Evolutionary conservation across 2,329 filamentous ascomycete genomes (phyloP).

Genomic region (Rosellinia necatrix): DNA sequence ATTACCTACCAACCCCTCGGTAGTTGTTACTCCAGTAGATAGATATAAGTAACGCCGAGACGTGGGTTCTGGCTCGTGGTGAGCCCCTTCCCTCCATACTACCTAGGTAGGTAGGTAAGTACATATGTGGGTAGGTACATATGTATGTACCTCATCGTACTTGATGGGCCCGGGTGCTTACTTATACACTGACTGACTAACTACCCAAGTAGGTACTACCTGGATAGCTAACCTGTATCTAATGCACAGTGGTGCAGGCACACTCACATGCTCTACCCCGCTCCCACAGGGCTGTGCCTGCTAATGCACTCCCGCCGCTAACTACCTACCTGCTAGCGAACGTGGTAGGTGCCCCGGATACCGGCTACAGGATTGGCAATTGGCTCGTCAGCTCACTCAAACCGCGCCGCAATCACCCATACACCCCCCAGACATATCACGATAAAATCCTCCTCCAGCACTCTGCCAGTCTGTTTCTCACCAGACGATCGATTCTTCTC

Average conservation of each 20-base stretch:
- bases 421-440: no score
- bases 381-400: conserved; percentile 2
- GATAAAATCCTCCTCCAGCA: not conserved
- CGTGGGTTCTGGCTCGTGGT: not conserved
- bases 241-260: no score
- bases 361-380: not conserved
- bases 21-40: not conserved
- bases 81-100: no score
- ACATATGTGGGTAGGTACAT: no score
- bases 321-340: no score
- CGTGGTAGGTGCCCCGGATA: not conserved
- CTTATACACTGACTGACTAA: no score
- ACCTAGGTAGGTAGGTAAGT: no score
- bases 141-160: no score
- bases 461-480: not conserved
- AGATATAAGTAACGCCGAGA: not conserved
- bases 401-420: conserved; percentile 18
- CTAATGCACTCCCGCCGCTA: not conserved
- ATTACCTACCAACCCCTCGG: no score
- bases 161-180: no score
- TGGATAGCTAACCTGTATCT: no score
- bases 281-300: conserved; percentile 18
- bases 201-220: no score
- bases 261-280: not conserved
- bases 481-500: not conserved